phyloP scores from a whole-genome alignment of 2,329 filamentous ascomycete species.

The Tricladium varicosporioides region DNA sequence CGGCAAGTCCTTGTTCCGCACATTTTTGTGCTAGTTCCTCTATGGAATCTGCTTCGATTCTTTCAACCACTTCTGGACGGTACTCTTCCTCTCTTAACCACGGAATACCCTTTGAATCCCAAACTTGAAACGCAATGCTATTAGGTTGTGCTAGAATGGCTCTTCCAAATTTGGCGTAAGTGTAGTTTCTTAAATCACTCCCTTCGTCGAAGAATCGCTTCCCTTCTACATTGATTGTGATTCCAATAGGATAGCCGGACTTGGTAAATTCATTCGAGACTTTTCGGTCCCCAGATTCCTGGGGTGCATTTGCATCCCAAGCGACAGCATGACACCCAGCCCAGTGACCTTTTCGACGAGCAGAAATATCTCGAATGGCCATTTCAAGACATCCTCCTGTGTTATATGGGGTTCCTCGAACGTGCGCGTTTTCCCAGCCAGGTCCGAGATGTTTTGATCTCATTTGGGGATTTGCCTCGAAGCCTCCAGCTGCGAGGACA shows the following conservation, averaged over 20 bases:
- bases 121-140: constrained; percentile 61
- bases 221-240: constrained; percentile 61
- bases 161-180: constrained; percentile 63
- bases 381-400: constrained; percentile 56
- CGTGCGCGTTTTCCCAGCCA: constrained; percentile 60
- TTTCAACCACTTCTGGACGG: constrained; percentile 52
- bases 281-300: constrained; percentile 52
- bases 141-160: constrained; percentile 59
- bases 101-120: constrained; percentile 50
- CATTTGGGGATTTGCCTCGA: constrained; percentile 59
- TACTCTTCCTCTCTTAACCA: constrained; percentile 64
- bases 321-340: constrained; percentile 63
- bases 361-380: constrained; percentile 49
- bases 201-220: constrained; percentile 66
- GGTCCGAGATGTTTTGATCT: constrained; percentile 53
- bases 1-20: constrained; percentile 44
- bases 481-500: constrained; percentile 60
- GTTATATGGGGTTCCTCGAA: constrained; percentile 64
- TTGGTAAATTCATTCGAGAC: constrained; percentile 68
- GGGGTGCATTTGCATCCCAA: constrained; percentile 62
- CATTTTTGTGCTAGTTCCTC: constrained; percentile 55
- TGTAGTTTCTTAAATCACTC: constrained; percentile 63
- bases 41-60: constrained; percentile 48
- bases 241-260: constrained; percentile 63
- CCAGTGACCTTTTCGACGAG: constrained; percentile 56